Conservation (phyloP, 352 stramenopile species). For the Pythium angustatum region DNA sequence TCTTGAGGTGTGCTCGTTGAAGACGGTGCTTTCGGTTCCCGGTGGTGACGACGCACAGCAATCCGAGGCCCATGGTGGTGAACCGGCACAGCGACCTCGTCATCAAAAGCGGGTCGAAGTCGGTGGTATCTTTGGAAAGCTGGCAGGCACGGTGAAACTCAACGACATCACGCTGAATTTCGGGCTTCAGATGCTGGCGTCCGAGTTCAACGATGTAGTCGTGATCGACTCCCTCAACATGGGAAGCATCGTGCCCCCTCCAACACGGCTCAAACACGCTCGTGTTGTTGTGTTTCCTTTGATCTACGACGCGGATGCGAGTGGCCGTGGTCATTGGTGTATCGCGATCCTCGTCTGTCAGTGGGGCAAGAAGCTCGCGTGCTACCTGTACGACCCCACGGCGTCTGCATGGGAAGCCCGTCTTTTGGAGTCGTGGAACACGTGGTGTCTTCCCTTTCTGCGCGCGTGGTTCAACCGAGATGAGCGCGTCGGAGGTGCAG, state of each 20-base stretch:
- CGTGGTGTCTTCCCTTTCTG: conserved; percentile 1
- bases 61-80: no score
- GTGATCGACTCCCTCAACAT: conserved; percentile 3
- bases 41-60: no score
- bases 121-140: not conserved
- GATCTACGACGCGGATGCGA: not conserved
- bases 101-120: not conserved
- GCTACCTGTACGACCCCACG: conserved; percentile 1
- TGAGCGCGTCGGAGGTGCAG: not conserved
- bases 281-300: not conserved
- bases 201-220: not conserved
- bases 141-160: not conserved
- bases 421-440: not conserved
- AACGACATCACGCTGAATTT: not conserved
- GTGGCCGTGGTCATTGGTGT: not conserved
- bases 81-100: not conserved
- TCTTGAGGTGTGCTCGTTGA: conserved; percentile 1
- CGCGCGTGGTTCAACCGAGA: not conserved
- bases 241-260: not conserved
- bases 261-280: not conserved
- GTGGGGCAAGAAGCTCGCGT: not conserved
- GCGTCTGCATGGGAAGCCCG: not conserved
- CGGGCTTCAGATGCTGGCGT: not conserved
- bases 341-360: not conserved
- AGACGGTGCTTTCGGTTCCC: not conserved